phyloP scores from a whole-genome alignment of 257 asterid species.

The Pogostemon cablin region DNA sequence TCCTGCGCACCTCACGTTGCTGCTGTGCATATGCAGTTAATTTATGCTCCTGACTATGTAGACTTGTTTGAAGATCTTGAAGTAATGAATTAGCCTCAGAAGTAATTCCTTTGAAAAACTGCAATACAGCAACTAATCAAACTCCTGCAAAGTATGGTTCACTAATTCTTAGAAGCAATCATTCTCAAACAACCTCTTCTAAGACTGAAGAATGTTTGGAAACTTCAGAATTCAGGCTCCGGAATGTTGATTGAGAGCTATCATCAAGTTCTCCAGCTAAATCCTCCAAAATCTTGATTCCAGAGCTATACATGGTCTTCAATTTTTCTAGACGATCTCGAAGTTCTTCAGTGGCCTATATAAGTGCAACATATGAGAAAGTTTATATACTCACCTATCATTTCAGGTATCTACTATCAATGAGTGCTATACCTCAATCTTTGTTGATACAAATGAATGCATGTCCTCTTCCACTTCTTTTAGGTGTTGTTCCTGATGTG shows the following conservation, averaged over 20 bases:
- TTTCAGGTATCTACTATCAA: conserved; percentile 16
- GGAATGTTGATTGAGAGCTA: conserved; percentile 62
- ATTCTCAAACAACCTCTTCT: conserved; percentile 72
- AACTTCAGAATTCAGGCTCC: conserved; percentile 69
- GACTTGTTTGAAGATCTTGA: conserved; percentile 75
- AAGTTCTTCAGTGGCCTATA: conserved; percentile 58
- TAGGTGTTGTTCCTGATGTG: conserved; percentile 82
- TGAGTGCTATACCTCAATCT: conserved; percentile 58
- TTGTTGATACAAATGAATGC: conserved; percentile 85
- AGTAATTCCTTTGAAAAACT: conserved; percentile 73
- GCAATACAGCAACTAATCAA: conserved; percentile 38
- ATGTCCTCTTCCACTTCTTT: conserved; percentile 94
- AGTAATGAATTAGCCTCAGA: conserved; percentile 75
- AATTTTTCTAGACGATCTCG: conserved; percentile 53
- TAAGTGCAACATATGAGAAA: conserved; percentile 23
- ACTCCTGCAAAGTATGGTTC: conserved; percentile 23
- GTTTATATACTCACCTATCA: conserved; percentile 2
- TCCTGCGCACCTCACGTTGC: conserved; percentile 64
- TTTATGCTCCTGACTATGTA: conserved; percentile 66
- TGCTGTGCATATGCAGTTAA: conserved; percentile 62
- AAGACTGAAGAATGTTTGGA: conserved; percentile 70
- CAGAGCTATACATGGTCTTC: conserved; percentile 68
- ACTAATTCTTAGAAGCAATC: conserved; percentile 11
- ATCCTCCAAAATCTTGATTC: conserved; percentile 64
- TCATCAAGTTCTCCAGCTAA: conserved; percentile 70